Evolutionary conservation across 164 flowering plant genomes (phyloP), one percentile per base, ranked within the genome.

Genomic region (Nymphaea thermarum): DNA sequence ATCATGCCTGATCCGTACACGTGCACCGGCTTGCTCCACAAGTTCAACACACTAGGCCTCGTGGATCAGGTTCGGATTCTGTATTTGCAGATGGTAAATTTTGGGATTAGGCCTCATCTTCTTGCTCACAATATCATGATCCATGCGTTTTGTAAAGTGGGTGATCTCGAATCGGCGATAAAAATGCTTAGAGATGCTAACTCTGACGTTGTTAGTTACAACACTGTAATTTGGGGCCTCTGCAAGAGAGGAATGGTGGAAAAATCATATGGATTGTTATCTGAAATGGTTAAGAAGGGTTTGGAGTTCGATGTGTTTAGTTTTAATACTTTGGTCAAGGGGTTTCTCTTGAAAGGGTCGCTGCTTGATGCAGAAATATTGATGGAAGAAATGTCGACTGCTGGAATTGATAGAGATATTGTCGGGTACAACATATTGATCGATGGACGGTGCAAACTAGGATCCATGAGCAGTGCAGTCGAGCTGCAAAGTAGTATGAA

Each of bases 161-260:
- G 93, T 18, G 70, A 75, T 41, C 68, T 91, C 71, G 70, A 68
- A 65, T 66, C 73, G 70, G 94, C 89, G 4, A 71, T 91, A 25
- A 79, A 73, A 63, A 76, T 85, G 67, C 68, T 86, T 65, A 81
- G 85, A 72, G 75, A 66, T 66, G 68, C 68, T 41, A 81, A 73
- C 62, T 53, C 75, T 36, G 87, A 91, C 70, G 74, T 72, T 42
- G 88, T 86, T 12, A 85, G 81, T 60, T 91, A 85, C 75, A 91
- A 89, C 71, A 89, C 88, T 36, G 70, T 89, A 11, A 82, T 89
- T 25, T 82, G 89, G 91, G 98, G 97, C 44, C 77, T 89, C 67
- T 89, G 90, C 68, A 68, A 75, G 70, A 71, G 72, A 60, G 87
- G 85, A 12, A 61, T 75, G 78, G 82, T 75, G 16, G 62, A 80